Base-by-base conservation (phyloP, 106 monocot genomes). In the Allium cepa region DNA sequence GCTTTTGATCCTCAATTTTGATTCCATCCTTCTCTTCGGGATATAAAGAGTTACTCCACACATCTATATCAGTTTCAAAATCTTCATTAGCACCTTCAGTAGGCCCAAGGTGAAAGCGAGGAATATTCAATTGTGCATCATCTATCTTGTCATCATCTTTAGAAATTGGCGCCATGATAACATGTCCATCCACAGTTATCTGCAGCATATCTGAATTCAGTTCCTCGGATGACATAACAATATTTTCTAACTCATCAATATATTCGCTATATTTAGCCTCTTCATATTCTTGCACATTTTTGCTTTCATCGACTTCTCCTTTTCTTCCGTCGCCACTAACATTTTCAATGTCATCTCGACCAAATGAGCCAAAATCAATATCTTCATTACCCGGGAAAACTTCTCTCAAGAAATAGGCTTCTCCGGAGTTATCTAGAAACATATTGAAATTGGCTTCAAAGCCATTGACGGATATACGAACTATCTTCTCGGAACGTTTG, bases 401-500 rank as follows among this genome's bases (percentile, higher is more conserved):
- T 77, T 95, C 94, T 59, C 79, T 84, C 77, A 83, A 77, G 65
- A 95, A 95, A 77, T 95, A 91, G 61, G 94, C 94, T 72, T 91
- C 79, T 8, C 94, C 94, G 16, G 94, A 95, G 59, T 88, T 88
- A 57, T 95, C 94, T 70, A 95, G 90, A 68, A 67, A 81, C 94
- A 95, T 95, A 69, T 91, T 83, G 61, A 95, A 91, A 56, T 77
- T 70, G 17, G 94, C 90, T 62, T 83, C 91, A 3, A 71, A 68
- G 0, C 88, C 91, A 85, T 95, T 95, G 63, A 95, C 94, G 17
- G 83, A 69, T 47, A 95, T 91, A 10, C 73, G 69, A 36, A 95
- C 94, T 11, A 95, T 58, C 80, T 95, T 95, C 78, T 95, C 94
- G 7, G 94, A 80, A 64, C 87, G 91, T 69, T 95, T 95, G n/a